These are phyloP conservation scores for Plantago ovata DNA, from an alignment of 257 asterid genomes.

Conservation along the genomic window DNA sequence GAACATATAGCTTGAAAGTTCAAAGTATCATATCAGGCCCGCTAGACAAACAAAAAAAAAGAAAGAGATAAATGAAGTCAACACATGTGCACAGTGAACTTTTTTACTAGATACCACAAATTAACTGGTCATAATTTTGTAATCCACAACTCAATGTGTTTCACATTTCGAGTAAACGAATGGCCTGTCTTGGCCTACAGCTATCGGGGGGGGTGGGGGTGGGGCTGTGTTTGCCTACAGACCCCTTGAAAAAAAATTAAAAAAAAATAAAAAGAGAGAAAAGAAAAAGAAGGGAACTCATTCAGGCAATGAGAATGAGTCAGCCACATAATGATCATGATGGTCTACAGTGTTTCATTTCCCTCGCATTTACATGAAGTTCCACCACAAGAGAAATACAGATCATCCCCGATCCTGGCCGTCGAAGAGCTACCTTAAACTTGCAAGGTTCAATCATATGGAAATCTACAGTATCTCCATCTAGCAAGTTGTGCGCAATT, in stretches of 20 bases:
- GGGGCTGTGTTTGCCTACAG: too few species aligned
- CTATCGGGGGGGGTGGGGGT: too few species aligned
- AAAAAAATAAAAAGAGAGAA: not conserved
- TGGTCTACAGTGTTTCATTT: not conserved
- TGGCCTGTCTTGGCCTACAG: too few species aligned
- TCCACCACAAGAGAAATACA: not conserved
- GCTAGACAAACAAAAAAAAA: not conserved
- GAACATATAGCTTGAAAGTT: not conserved
- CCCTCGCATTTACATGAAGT: not conserved
- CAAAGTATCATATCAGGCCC: not conserved
- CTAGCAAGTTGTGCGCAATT: not conserved
- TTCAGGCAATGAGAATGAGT: not conserved
- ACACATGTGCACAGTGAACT: too few species aligned
- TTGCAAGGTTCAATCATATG: not conserved
- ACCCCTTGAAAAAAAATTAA: too few species aligned
- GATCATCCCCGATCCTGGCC: not conserved
- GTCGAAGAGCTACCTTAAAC: constrained; percentile 38
- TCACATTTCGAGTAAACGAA: too few species aligned
- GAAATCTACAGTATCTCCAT: not conserved
- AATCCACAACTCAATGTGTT: too few species aligned
- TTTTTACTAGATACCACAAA: too few species aligned
- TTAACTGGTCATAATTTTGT: too few species aligned
- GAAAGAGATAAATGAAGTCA: not conserved
- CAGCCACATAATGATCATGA: not conserved
- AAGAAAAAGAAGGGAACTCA: not conserved